Evolutionary conservation across 2,329 filamentous ascomycete genomes (phyloP).

Genomic region (Seiridium unicorne): DNA sequence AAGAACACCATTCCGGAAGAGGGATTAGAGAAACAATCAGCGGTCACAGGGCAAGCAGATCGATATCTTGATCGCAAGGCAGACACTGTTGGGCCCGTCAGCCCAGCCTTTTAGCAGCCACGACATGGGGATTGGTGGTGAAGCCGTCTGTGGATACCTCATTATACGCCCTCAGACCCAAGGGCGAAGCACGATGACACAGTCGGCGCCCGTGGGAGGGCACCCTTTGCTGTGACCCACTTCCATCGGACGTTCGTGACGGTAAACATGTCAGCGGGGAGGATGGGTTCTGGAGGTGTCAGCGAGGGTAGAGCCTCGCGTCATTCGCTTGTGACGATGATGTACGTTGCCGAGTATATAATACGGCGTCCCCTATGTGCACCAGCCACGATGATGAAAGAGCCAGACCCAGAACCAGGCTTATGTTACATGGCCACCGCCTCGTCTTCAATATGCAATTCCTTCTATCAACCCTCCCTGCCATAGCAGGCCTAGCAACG

Average conservation of each 20-base stretch:
- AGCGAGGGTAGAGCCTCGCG: neutral
- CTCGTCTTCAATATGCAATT: neutral
- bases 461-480: neutral
- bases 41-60: conserved; percentile 3
- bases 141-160: neutral
- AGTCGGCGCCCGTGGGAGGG: neutral
- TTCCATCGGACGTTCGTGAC: neutral
- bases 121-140: conserved; percentile 1
- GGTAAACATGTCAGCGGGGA: neutral
- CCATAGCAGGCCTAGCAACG: neutral
- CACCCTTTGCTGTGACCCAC: neutral
- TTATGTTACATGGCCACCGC: neutral
- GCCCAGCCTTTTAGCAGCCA: neutral
- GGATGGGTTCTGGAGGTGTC: neutral
- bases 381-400: neutral
- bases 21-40: neutral
- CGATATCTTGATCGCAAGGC: neutral
- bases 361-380: neutral
- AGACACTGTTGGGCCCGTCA: neutral
- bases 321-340: neutral
- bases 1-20: neutral
- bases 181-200: neutral
- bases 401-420: neutral
- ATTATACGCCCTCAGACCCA: neutral
- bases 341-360: neutral